Conservation (phyloP, 1,284 basidiomycete genomes). For the Rhodotorula sp. region DNA sequence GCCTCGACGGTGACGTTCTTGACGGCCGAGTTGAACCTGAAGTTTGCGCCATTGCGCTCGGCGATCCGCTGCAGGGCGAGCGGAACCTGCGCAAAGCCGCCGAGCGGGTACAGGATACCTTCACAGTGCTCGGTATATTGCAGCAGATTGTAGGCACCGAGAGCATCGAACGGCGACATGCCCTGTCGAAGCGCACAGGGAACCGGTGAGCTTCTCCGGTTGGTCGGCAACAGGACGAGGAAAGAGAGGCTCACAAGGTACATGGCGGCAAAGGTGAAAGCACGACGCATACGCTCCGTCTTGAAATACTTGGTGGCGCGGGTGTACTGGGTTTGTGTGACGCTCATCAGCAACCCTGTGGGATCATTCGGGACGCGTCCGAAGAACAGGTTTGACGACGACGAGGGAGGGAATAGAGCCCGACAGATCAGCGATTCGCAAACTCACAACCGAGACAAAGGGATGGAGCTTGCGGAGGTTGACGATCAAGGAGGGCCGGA, state of each 20-base stretch:
- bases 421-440: neutral
- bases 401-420: neutral
- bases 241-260: slow-evolving; percentile 41
- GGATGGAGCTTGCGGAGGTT: slow-evolving; percentile 51
- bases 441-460: slow-evolving; percentile 45
- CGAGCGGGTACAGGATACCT: slow-evolving; percentile 58
- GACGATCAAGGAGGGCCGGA: slow-evolving; percentile 52
- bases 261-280: slow-evolving; percentile 54
- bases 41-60: slow-evolving; percentile 50
- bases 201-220: neutral
- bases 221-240: neutral
- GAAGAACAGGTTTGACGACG: neutral
- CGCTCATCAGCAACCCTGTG: slow-evolving; percentile 22
- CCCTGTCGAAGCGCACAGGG: slow-evolving; percentile 45
- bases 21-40: slow-evolving; percentile 52
- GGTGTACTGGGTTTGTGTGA: slow-evolving; percentile 46
- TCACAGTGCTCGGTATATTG: slow-evolving; percentile 58
- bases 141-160: slow-evolving; percentile 56
- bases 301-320: slow-evolving; percentile 54
- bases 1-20: slow-evolving; percentile 49
- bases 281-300: slow-evolving; percentile 54
- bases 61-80: slow-evolving; percentile 54
- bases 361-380: neutral
- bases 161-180: slow-evolving; percentile 57
- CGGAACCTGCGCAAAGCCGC: slow-evolving; percentile 56